phyloP scores from a whole-genome alignment of 2,329 filamentous ascomycete species.

The Epichloe baconii region DNA sequence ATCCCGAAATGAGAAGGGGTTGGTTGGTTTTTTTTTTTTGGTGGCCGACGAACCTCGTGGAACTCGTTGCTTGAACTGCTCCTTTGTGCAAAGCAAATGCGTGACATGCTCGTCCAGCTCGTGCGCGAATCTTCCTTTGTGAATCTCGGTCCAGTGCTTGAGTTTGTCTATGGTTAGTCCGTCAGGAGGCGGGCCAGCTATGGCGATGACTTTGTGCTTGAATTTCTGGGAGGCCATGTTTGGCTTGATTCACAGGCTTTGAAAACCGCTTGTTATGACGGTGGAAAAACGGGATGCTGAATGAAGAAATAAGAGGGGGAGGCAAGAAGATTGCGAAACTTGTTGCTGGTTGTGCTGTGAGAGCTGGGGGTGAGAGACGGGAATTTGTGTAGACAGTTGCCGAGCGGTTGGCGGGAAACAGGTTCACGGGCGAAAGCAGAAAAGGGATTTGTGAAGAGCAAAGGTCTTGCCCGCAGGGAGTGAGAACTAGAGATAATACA shows the following conservation, averaged over 20 bases:
- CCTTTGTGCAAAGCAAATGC: slow-evolving; percentile 55
- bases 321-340: not conserved
- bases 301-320: not conserved
- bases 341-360: not conserved
- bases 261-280: too few relatives aligned
- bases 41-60: slow-evolving; percentile 21
- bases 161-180: slow-evolving; percentile 41
- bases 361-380: not conserved
- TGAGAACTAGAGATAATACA: too few relatives aligned
- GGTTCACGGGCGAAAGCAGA: not conserved
- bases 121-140: slow-evolving; percentile 45
- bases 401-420: not conserved
- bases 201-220: slow-evolving; percentile 30
- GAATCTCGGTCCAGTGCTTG: slow-evolving; percentile 48
- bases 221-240: not conserved
- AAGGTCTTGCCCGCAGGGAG: not conserved
- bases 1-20: too few relatives aligned
- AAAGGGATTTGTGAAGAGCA: not conserved
- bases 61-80: slow-evolving; percentile 40
- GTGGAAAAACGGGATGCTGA: too few relatives aligned
- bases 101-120: slow-evolving; percentile 46
- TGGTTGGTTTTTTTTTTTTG: not conserved
- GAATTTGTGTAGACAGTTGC: not conserved
- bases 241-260: not conserved
- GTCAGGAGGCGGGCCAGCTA: slow-evolving; percentile 43